These are phyloP conservation scores for Chrysanthemum lavandulifolium DNA, from an alignment of 129 eudicot species.

Conservation along the genomic window DNA sequence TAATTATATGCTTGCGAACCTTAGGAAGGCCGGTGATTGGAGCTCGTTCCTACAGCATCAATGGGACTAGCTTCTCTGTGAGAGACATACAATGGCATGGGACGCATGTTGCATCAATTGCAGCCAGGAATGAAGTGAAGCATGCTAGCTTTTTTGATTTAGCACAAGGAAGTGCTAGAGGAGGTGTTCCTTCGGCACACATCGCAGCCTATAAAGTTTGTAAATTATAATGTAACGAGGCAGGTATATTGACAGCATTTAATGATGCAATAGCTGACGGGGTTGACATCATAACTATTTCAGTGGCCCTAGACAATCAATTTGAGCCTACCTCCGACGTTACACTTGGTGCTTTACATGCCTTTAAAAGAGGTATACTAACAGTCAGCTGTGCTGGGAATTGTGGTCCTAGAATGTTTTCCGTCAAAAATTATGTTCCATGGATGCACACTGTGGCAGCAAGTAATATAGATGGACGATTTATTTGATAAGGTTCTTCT, in stretches of 20 bases:
- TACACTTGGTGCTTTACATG: no score
- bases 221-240: no score
- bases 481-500: slow-evolving; percentile 15
- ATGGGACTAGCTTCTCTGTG: slow-evolving; percentile 2
- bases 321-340: no score
- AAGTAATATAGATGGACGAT: slow-evolving; percentile 20
- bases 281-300: not conserved
- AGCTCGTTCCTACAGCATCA: slow-evolving; percentile 29
- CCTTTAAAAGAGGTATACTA: no score
- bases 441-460: slow-evolving; percentile 30
- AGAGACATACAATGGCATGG: slow-evolving; percentile 47
- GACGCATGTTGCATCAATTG: slow-evolving; percentile 49
- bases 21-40: slow-evolving; percentile 53
- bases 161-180: slow-evolving; percentile 51
- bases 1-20: not conserved
- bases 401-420: no score
- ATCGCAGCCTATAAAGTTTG: not conserved
- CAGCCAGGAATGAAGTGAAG: slow-evolving; percentile 38
- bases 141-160: slow-evolving; percentile 36
- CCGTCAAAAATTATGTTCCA: slow-evolving; percentile 1
- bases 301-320: not conserved
- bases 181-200: slow-evolving; percentile 20
- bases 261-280: not conserved
- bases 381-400: no score
- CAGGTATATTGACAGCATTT: slow-evolving; percentile 25